Evolutionary conservation across 176 grass and related monocot species (phyloP), one percentile per base, ranked within the genome.

Genomic region (Miscanthus lutarioriparius): DNA sequence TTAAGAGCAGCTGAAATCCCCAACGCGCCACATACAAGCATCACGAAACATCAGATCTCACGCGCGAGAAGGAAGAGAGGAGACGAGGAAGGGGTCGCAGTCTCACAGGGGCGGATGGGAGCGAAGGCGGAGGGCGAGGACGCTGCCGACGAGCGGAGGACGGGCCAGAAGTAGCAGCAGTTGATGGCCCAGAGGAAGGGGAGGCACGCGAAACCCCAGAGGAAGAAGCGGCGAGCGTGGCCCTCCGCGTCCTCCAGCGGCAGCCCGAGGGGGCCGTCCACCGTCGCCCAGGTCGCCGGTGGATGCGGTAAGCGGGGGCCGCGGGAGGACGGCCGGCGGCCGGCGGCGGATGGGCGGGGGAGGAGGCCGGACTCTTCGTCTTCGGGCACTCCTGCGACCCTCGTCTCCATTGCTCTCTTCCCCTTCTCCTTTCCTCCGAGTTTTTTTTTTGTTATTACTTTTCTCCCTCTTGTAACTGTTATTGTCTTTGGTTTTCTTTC

Each of bases 181-280:
- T 99, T 99, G 83, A 96, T 89, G 63, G 93, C 96, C 96, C 96
- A 99, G 53, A 99, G 89, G 59, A 99, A 87, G 83, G 96, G 96
- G 32, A 99, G 86, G 74, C 92, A 86, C 2, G 93, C 96, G 75
- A 99, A 99, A 0, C 96, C 96, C 96, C 96, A 96, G 0, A 92
- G 80, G 86, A 95, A 99, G 93, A 94, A 91, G 79, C 88, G 83
- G 28, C 88, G 90, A 1, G 96, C 93, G 33, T 96, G 91, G 54
- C 78, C 84, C 80, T 85, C 89, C 26, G 90, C 89, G 25, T 96
- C 96, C 78, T 94, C 96, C 75, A 87, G 83, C 56, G 89, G 89
- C 40, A 99, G 88, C 15, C 93, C 96, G 22, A 94, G 79, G 27
- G 93, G 88, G 0, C 93, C 93, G 65, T 99, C 96, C 70, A 99